Percentiles rank a stretch among this genome's conserved stretches.
Evolutionary conservation across 306 rosid species (phyloP).

Genomic region (Quercus ilex): DNA sequence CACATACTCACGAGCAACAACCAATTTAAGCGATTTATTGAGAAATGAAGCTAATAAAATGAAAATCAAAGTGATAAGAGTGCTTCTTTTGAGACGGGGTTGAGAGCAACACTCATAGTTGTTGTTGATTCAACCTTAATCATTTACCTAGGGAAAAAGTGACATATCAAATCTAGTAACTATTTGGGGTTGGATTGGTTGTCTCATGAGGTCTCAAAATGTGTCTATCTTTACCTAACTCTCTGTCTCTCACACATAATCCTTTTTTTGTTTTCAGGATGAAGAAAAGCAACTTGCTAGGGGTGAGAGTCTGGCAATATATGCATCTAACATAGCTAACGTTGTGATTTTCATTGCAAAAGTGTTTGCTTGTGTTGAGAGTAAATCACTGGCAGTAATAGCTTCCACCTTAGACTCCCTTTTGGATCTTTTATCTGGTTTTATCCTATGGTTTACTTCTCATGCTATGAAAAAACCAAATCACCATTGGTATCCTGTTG

Average conservation of each 20-base stretch:
- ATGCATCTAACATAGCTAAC: constrained; percentile 70
- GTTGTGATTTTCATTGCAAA: constrained; percentile 71
- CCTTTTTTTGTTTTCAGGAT: constrained; percentile 28
- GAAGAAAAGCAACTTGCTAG: constrained; percentile 48
- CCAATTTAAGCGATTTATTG: too few relatives aligned
- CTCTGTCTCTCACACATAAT: background rate
- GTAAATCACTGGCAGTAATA: constrained; percentile 91
- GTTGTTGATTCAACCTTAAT: too few relatives aligned
- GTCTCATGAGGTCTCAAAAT: background rate
- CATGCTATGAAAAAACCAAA: constrained; percentile 84
- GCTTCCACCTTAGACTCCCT: constrained; percentile 95
- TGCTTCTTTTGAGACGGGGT: too few relatives aligned
- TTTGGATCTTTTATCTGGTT: constrained; percentile 87
- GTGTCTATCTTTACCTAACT: background rate
- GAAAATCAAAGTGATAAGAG: too few relatives aligned
- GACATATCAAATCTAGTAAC: background rate
- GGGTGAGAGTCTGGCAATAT: constrained; percentile 61
- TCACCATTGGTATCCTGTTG: constrained; percentile 66
- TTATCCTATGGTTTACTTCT: constrained; percentile 84
- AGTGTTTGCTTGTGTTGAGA: constrained; percentile 70
- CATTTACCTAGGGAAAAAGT: too few relatives aligned
- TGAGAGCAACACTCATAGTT: too few relatives aligned
- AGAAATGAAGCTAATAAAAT: too few relatives aligned
- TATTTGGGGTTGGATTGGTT: background rate
- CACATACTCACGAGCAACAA: too few relatives aligned